Conservation (phyloP, 495 filamentous ascomycete species). For the Talaromyces adpressus region DNA sequence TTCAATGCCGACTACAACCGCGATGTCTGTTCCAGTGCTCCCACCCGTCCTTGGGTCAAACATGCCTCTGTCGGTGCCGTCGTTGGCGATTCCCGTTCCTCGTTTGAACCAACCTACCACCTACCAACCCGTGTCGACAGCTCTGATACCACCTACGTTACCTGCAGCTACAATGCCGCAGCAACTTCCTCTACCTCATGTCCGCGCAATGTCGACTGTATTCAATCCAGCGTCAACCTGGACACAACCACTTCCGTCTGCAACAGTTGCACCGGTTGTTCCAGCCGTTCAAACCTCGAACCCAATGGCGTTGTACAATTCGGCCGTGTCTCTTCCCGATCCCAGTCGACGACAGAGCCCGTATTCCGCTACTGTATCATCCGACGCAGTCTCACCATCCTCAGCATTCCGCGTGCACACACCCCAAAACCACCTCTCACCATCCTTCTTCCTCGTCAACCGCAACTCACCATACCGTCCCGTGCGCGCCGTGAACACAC, state of each 20-base stretch:
- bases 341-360: constrained; percentile 32
- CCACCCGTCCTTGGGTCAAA: constrained; percentile 30
- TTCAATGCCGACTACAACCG: constrained; percentile 11
- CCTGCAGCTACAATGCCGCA: not conserved
- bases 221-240: constrained; percentile 44
- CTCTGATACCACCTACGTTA: not conserved
- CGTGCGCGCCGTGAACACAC: constrained; percentile 77
- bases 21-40: constrained; percentile 30
- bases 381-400: constrained; percentile 32
- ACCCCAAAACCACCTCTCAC: constrained; percentile 51
- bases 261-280: constrained; percentile 8
- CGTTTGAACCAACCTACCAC: constrained; percentile 53
- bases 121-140: constrained; percentile 21
- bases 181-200: constrained; percentile 40
- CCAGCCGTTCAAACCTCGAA: constrained; percentile 32
- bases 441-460: constrained; percentile 54
- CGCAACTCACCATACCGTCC: constrained; percentile 86
- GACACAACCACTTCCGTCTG: constrained; percentile 35
- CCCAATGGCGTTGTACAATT: constrained; percentile 41
- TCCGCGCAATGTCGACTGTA: constrained; percentile 55
- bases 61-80: constrained; percentile 17
- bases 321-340: constrained; percentile 44
- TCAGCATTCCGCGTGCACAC: constrained; percentile 38
- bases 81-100: constrained; percentile 29
- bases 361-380: constrained; percentile 26